Conservation (phyloP, 2,329 filamentous ascomycete species). For the Diaporthe longicolla region DNA sequence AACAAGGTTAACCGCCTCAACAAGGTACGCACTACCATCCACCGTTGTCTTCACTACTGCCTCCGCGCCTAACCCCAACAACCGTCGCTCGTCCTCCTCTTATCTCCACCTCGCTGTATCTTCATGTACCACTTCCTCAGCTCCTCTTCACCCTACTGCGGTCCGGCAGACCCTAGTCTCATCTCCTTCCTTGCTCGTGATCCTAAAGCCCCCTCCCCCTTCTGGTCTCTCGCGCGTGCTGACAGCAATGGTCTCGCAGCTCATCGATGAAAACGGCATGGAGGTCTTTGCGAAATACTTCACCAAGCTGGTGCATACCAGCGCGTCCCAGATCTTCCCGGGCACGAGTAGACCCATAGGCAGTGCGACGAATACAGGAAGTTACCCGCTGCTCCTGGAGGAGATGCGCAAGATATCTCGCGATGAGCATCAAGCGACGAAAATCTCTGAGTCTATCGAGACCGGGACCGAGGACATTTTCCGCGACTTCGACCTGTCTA, state of each 20-base stretch:
- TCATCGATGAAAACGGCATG: conserved; percentile 99
- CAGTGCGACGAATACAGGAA: conserved; percentile 72
- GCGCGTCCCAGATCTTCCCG: conserved; percentile 92
- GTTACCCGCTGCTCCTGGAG: conserved; percentile 83
- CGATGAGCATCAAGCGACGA: conserved; percentile 85
- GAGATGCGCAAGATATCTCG: conserved; percentile 90
- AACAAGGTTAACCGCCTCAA: conserved; percentile 90
- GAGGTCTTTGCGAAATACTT: conserved; percentile 98
- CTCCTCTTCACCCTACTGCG: not conserved
- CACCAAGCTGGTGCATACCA: conserved; percentile 89
- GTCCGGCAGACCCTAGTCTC: not conserved
- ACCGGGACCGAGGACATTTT: conserved; percentile 92
- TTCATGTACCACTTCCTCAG: not conserved
- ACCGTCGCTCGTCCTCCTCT: conserved; percentile 15
- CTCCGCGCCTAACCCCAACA: conserved; percentile 14
- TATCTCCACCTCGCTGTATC: not conserved
- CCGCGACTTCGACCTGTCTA: conserved; percentile 94
- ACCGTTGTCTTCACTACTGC: not conserved
- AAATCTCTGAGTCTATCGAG: conserved; percentile 95
- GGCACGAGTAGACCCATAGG: conserved; percentile 80
- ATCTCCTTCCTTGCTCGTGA: not conserved
- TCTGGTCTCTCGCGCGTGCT: not conserved
- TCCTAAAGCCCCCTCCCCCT: no score
- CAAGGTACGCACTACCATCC: conserved; percentile 73
- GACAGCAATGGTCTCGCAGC: conserved; percentile 62